A percentile compares a stretch with the other conserved stretches of the same genome.
phyloP scores from a whole-genome alignment of 208 protist species.

The Trypanosoma boissoni region DNA sequence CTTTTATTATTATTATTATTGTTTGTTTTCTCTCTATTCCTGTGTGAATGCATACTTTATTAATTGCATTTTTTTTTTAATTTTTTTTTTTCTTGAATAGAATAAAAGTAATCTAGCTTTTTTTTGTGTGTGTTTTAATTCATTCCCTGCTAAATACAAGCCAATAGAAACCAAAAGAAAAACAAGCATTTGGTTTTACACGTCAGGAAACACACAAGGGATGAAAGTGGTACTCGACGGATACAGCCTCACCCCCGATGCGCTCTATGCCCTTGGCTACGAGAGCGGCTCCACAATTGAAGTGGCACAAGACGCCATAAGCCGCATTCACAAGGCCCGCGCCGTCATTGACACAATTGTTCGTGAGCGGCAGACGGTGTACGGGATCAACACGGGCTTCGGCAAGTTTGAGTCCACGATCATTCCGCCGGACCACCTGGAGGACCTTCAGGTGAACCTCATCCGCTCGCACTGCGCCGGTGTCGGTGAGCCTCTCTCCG shows the following conservation, averaged over 20 bases:
- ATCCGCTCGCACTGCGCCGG: conserved; percentile 74
- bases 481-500: conserved; percentile 58
- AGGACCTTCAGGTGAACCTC: conserved; percentile 66
- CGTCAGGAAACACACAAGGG: background rate
- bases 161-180: background rate
- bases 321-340: conserved; percentile 14
- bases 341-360: conserved; percentile 30
- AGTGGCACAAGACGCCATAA: conserved; percentile 4
- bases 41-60: background rate
- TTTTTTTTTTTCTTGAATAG: conserved; percentile 1
- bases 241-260: conserved; percentile 19
- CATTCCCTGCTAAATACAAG: background rate
- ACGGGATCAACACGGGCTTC: conserved; percentile 88
- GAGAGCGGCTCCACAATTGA: conserved; percentile 9
- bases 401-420: conserved; percentile 68
- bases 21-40: background rate
- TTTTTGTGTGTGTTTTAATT: conserved; percentile 8
- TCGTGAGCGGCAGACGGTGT: conserved; percentile 27
- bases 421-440: conserved; percentile 57
- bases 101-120: background rate
- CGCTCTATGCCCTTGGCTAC: conserved; percentile 19
- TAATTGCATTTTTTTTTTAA: conserved; percentile 10
- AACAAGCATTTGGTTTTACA: background rate
- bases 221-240: conserved; percentile 26
- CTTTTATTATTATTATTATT: conserved; percentile 15